A percentile compares a stretch with the other conserved stretches of the same genome.
Conservation (phyloP, 257 asterid species). For the Capsicum chinense region DNA sequence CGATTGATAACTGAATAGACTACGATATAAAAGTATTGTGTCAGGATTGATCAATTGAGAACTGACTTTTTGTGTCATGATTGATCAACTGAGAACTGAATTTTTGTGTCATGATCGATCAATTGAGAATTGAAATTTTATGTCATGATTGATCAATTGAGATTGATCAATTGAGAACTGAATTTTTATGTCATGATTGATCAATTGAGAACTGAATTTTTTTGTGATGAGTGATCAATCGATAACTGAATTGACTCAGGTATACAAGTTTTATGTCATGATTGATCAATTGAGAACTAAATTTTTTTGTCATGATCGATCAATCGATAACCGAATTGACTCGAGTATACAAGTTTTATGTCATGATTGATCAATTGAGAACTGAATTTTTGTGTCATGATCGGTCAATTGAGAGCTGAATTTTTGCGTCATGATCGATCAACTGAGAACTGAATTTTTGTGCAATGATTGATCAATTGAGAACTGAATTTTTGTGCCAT, state of each 20-base stretch:
- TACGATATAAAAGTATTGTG: not conserved
- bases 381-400: not conserved
- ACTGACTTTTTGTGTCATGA: not conserved
- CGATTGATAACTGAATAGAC: not conserved
- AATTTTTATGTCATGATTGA: not conserved
- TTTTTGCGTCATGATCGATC: not conserved
- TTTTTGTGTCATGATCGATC: not conserved
- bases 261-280: not conserved
- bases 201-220: not conserved
- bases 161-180: not conserved
- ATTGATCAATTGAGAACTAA: not conserved
- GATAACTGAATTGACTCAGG: not conserved
- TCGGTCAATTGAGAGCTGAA: not conserved
- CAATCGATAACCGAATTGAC: no score
- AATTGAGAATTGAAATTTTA: not conserved
- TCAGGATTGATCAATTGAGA: not conserved
- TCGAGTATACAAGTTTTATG: no score
- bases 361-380: not conserved
- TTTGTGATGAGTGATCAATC: not conserved
- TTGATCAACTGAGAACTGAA: not conserved
- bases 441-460: not conserved
- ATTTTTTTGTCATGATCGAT: not conserved
- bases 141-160: not conserved
- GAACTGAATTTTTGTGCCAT: not conserved
- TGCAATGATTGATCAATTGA: not conserved